Percentiles rank a stretch among this genome's conserved stretches.
These are phyloP conservation scores for Rosa lucieae DNA, from an alignment of 306 rosid genomes.

Conservation along the genomic window DNA sequence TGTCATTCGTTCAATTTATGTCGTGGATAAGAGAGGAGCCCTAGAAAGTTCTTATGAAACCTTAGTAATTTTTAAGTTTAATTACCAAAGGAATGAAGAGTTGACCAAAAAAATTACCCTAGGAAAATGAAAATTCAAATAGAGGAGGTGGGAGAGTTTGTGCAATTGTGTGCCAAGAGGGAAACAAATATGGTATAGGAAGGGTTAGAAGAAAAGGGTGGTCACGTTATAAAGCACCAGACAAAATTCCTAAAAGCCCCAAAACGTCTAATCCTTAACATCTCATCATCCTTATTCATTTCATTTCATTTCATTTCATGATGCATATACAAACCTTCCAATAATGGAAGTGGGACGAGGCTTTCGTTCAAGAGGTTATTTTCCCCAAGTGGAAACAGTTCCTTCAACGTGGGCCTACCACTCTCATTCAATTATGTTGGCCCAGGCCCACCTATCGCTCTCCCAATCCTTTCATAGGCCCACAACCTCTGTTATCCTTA, in stretches of 20 bases:
- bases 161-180: background rate
- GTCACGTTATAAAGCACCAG: slow-evolving; percentile 36
- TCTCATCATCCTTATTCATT: background rate
- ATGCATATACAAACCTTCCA: slow-evolving; percentile 42
- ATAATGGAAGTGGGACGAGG: slow-evolving; percentile 82
- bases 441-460: slow-evolving; percentile 69
- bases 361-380: slow-evolving; percentile 25
- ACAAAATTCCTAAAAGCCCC: slow-evolving; percentile 29
- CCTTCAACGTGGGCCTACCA: slow-evolving; percentile 45
- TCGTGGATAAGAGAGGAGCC: too few relatives aligned
- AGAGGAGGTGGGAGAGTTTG: background rate
- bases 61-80: too few relatives aligned
- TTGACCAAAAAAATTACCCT: background rate
- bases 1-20: too few relatives aligned
- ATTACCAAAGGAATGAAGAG: too few relatives aligned
- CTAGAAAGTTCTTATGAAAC: too few relatives aligned
- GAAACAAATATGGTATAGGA: background rate
- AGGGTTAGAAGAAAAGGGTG: background rate
- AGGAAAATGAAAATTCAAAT: background rate
- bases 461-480: slow-evolving; percentile 42
- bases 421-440: slow-evolving; percentile 43
- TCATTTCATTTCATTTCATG: background rate
- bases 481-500: slow-evolving; percentile 48
- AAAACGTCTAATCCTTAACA: slow-evolving; percentile 10
- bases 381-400: slow-evolving; percentile 59